Percentiles rank a stretch among this genome's conserved stretches.
Conservation (phyloP, 495 filamentous ascomycete species). For the Coniosporium apollinis region DNA sequence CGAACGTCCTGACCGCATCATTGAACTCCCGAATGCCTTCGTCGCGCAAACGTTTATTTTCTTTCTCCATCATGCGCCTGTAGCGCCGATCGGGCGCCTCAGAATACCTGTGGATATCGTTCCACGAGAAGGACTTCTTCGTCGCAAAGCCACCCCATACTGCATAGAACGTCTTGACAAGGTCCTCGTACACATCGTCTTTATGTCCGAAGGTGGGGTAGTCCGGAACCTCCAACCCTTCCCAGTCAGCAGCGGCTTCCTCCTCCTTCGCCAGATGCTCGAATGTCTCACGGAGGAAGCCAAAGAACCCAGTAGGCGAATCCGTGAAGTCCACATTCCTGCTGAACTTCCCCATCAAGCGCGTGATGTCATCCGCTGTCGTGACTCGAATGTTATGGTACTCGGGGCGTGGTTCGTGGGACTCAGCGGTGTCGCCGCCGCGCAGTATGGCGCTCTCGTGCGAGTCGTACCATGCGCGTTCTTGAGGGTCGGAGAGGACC, state of each 20-base stretch:
- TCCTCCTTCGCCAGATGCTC: conserved; percentile 71
- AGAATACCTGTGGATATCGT: conserved; percentile 59
- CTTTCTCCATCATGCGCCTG: conserved; percentile 82
- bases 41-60: conserved; percentile 76
- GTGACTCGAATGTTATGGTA: conserved; percentile 52
- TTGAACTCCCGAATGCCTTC: conserved; percentile 78
- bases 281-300: conserved; percentile 56
- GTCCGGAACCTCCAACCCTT: conserved; percentile 35
- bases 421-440: conserved; percentile 32
- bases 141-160: conserved; percentile 72
- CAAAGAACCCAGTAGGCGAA: conserved; percentile 64
- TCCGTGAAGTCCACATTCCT: conserved; percentile 63
- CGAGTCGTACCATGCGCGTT: conserved; percentile 94
- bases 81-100: conserved; percentile 78
- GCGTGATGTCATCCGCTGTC: conserved; percentile 57
- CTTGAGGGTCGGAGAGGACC: conserved; percentile 84
- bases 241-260: conserved; percentile 49
- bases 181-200: conserved; percentile 47
- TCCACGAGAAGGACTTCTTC: conserved; percentile 75
- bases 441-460: conserved; percentile 73
- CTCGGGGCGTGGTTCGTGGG: conserved; percentile 28
- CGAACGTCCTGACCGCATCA: conserved; percentile 73
- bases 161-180: conserved; percentile 67
- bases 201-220: conserved; percentile 71
- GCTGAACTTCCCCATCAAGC: conserved; percentile 58